These are phyloP conservation scores for Trichosporon faecale DNA, from an alignment of 1,284 basidiomycete species.

Conservation along the genomic window DNA sequence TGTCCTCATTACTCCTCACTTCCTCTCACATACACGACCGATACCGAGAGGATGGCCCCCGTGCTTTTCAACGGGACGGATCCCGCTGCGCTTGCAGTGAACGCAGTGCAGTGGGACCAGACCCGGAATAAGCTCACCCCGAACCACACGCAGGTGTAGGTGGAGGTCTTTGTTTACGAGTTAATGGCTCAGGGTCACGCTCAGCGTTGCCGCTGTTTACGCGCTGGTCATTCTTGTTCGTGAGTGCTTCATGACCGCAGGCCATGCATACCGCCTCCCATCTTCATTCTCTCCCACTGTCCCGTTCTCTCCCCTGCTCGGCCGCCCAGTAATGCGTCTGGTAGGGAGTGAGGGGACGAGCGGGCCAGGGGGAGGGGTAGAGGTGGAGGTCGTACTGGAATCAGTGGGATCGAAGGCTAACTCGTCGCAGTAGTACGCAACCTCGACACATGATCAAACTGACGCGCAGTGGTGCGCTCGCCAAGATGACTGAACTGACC, in stretches of 20 bases:
- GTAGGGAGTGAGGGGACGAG: too few species aligned
- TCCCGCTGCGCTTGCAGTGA: too few species aligned
- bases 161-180: background rate
- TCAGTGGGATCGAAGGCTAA: background rate
- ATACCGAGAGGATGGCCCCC: background rate
- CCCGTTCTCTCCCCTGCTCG: too few species aligned
- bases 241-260: slow-evolving; percentile 22
- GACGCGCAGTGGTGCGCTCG: slow-evolving; percentile 1
- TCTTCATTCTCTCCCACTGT: too few species aligned
- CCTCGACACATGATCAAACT: background rate
- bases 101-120: background rate
- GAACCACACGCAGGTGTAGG: slow-evolving; percentile 1
- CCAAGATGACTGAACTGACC: background rate
- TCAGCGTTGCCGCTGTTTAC: slow-evolving; percentile 45
- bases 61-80: background rate
- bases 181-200: slow-evolving; percentile 33
- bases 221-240: slow-evolving; percentile 40
- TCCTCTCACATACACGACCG: background rate
- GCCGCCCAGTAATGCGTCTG: too few species aligned
- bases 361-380: too few species aligned
- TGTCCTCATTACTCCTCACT: background rate
- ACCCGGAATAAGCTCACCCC: background rate
- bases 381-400: background rate
- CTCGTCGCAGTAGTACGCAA: slow-evolving; percentile 13
- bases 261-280: background rate